phyloP scores from a whole-genome alignment of 148 eudicot species.

The Dysphania ambrosioides region DNA sequence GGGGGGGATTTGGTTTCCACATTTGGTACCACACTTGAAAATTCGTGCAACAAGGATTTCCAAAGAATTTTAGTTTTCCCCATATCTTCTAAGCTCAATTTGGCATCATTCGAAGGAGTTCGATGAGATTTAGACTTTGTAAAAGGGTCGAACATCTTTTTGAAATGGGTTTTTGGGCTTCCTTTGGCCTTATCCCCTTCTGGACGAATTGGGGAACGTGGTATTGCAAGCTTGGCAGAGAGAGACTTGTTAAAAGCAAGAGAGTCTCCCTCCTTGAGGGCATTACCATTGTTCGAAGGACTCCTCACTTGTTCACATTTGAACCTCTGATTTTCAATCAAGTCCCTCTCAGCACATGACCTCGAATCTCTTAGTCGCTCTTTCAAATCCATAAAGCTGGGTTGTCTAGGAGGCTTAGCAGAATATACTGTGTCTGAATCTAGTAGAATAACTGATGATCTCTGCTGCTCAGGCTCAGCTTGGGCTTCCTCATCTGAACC shows the following conservation, averaged over 20 bases:
- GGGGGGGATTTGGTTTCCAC: slow-evolving; percentile 16
- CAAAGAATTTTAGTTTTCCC: slow-evolving; percentile 36
- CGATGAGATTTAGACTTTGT: slow-evolving; percentile 65
- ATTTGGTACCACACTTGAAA: slow-evolving; percentile 31
- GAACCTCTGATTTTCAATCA: slow-evolving; percentile 39
- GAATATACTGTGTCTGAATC: slow-evolving; percentile 28
- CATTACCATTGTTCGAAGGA: slow-evolving; percentile 38
- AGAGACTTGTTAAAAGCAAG: slow-evolving; percentile 47
- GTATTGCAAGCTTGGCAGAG: slow-evolving; percentile 57
- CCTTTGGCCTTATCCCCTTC: slow-evolving; percentile 48
- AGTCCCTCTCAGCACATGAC: slow-evolving; percentile 29
- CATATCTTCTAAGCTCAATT: slow-evolving; percentile 12
- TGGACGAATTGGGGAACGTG: slow-evolving; percentile 61
- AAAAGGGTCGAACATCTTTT: slow-evolving; percentile 74
- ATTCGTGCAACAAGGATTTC: slow-evolving; percentile 54
- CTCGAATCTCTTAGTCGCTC: slow-evolving; percentile 26
- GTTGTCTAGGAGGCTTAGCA: slow-evolving; percentile 20
- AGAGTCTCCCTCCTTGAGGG: slow-evolving; percentile 34
- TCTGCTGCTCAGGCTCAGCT: slow-evolving; percentile 32
- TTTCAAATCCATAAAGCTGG: slow-evolving; percentile 16
- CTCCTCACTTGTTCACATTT: slow-evolving; percentile 33
- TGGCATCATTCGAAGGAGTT: slow-evolving; percentile 35
- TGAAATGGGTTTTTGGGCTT: slow-evolving; percentile 57
- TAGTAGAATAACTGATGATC: slow-evolving; percentile 33
- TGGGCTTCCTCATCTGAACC: slow-evolving; percentile 64